Base-by-base conservation (phyloP, 1,284 basidiomycete species). In the Filobasidium uniguttulatum region DNA sequence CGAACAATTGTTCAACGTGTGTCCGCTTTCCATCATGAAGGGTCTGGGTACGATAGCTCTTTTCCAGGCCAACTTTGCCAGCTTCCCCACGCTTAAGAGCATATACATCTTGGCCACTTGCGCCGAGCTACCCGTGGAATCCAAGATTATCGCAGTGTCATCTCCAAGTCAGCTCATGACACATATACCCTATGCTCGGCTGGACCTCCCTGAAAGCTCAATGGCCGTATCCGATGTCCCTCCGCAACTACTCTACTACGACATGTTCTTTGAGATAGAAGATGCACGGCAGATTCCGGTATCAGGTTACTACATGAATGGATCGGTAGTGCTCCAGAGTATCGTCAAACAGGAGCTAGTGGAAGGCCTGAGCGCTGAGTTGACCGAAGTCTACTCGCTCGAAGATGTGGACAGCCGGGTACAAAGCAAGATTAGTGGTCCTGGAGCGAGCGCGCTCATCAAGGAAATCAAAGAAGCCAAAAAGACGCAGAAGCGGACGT, bases 31-130 rank as follows among this genome's bases (percentile, higher is more conserved):
- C 56, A 72, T 85, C 50, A 73, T 79, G 36, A 62, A 65, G 34
- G 75, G 76, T 30, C 77, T 82, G 61, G 62, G 71, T 52, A 78
- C 71, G 2, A 72, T 80, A 8, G 81, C 82, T 53, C 76, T 89
- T 38, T 71, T 90, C 47, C 88, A 86, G 56, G 79, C 84, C n/a
- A 91, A 90, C 60, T 71, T 74, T 4, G 71, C 81, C 48, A 80
- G 82, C 1, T 76, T 81, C 60, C 78, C 78, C 57, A 86, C 85
- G 59, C 68, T 89, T 44, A 77, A 82, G 47, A 75, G 62, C n/a
- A 44, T 66, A 19, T 53, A 63, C 19, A 54, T 61, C 22, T 65
- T 85, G 52, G 63, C 88, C 44, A 81, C 82, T 60, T 81, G 85
- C 54, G 75, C 85, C 48, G 82, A 46, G n/a, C 19, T 28, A 3